A percentile compares a stretch with the other conserved stretches of the same genome.
phyloP scores from a whole-genome alignment of 768 basidiomycete species.

The Boletales sp. region DNA sequence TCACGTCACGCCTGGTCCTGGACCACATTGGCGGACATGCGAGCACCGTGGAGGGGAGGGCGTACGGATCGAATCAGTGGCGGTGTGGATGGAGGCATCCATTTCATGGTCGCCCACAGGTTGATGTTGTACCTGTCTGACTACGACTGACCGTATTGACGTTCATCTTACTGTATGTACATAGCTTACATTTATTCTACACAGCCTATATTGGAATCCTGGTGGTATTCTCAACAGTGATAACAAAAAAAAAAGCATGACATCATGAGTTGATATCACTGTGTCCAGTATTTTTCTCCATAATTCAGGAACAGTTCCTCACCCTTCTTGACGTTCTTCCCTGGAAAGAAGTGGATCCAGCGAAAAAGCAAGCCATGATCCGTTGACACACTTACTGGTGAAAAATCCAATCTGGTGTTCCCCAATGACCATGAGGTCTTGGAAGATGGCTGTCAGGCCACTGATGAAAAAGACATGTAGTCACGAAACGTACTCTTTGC shows the following conservation, averaged over 20 bases:
- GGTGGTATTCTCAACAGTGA: too few species aligned
- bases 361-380: background rate
- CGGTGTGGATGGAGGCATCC: conserved; percentile 45
- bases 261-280: too few species aligned
- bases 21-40: conserved; percentile 40
- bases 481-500: conserved; percentile 24
- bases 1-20: conserved; percentile 40
- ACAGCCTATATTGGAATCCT: too few species aligned
- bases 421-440: conserved; percentile 30
- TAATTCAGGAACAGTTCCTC: conserved; percentile 37
- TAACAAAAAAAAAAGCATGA: too few species aligned
- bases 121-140: conserved; percentile 33
- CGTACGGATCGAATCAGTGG: conserved; percentile 34
- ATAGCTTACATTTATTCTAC: background rate
- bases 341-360: conserved; percentile 12
- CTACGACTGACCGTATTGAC: background rate
- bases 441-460: background rate
- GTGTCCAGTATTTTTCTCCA: conserved; percentile 27
- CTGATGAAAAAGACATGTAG: background rate
- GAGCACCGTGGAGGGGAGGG: conserved; percentile 33
- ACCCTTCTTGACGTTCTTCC: conserved; percentile 23
- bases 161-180: background rate
- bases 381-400: conserved; percentile 27
- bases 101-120: conserved; percentile 38
- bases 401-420: conserved; percentile 37